phyloP scores from a whole-genome alignment of 164 flowering plant species.

The Malania oleifera region DNA sequence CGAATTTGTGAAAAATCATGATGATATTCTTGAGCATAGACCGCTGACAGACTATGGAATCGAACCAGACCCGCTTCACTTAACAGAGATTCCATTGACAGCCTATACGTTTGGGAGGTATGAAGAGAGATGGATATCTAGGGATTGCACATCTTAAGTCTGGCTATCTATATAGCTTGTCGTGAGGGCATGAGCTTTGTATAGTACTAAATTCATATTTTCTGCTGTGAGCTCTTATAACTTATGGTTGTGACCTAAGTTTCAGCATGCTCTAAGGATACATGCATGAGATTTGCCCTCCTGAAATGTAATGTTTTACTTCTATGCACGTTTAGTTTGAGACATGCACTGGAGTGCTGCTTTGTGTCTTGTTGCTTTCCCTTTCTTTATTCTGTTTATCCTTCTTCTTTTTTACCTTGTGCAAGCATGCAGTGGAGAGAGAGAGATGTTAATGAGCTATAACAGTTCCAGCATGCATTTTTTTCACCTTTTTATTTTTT shows the following conservation, averaged over 20 bases:
- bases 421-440: no score
- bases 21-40: conserved; percentile 77
- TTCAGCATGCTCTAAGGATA: not conserved
- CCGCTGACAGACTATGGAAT: conserved; percentile 93
- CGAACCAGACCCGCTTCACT: conserved; percentile 72
- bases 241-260: not conserved
- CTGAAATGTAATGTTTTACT: not conserved
- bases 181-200: not conserved
- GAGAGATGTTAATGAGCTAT: no score
- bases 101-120: conserved; percentile 54
- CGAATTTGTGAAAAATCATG: conserved; percentile 81
- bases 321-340: not conserved
- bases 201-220: not conserved
- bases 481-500: no score
- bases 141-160: conserved; percentile 40
- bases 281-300: not conserved
- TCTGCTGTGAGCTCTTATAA: no score
- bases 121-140: conserved; percentile 57
- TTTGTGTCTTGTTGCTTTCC: no score
- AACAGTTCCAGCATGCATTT: no score
- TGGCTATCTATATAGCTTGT: not conserved
- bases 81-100: conserved; percentile 48
- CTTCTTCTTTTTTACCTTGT: no score
- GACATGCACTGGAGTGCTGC: not conserved
- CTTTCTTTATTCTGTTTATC: no score